Percentiles rank a stretch among this genome's conserved stretches.
These are phyloP conservation scores for Rhododendron simsii DNA, from an alignment of 148 eudicot species.

Conservation along the genomic window DNA sequence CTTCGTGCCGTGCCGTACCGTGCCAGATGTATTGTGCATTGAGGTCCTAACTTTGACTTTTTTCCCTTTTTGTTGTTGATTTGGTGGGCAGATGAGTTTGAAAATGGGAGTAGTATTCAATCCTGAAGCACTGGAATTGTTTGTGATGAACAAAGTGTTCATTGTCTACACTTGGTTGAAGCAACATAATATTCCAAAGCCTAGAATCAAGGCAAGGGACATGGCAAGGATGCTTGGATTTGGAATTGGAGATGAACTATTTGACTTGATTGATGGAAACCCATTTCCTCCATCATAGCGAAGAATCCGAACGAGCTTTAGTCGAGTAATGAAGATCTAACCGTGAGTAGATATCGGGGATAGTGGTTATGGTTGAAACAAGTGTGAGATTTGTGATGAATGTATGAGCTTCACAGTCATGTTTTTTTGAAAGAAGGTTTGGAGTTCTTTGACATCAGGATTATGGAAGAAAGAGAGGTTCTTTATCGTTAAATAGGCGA, in stretches of 20 bases:
- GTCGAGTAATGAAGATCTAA: not conserved
- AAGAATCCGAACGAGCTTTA: not conserved
- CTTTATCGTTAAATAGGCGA: not conserved
- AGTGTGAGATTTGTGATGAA: not conserved
- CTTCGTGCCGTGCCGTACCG: too few species aligned
- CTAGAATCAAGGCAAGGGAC: constrained; percentile 66
- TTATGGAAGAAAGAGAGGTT: not conserved
- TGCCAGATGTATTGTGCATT: not conserved
- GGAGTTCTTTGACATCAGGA: not conserved
- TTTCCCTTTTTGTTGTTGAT: not conserved
- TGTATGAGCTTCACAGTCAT: not conserved
- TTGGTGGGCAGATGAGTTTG: constrained; percentile 61
- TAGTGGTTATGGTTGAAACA: not conserved
- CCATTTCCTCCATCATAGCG: constrained; percentile 10
- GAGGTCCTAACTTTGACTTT: not conserved
- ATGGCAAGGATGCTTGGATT: constrained; percentile 94
- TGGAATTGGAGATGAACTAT: constrained; percentile 80
- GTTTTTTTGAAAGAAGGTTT: too few species aligned
- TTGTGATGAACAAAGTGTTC: constrained; percentile 67
- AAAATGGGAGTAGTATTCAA: constrained; percentile 84
- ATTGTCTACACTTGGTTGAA: constrained; percentile 73
- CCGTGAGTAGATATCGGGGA: not conserved
- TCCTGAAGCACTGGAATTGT: constrained; percentile 81
- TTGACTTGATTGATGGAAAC: constrained; percentile 52
- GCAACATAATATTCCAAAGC: constrained; percentile 54